Evolutionary conservation across 192 early-diverging fungal species (phyloP).

Genomic region (Backusella macrospora): DNA sequence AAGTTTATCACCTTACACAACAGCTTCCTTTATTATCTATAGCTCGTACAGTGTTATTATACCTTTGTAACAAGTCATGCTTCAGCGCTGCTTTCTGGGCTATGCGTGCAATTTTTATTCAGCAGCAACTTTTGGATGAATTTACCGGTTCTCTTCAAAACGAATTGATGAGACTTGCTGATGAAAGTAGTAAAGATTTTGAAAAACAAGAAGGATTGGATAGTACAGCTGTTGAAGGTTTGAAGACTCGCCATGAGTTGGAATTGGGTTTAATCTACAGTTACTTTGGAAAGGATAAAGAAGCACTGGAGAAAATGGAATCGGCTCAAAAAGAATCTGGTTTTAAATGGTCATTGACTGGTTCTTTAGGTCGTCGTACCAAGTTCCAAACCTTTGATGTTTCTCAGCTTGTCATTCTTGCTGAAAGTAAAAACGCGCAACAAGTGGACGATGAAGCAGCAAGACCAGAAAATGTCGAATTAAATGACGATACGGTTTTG

Average conservation of each 20-base stretch:
- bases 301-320: slow-evolving; percentile 63
- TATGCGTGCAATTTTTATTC: slow-evolving; percentile 69
- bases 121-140: slow-evolving; percentile 73
- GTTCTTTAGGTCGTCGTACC: slow-evolving; percentile 88
- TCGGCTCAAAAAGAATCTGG: slow-evolving; percentile 79
- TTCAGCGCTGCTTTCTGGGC: slow-evolving; percentile 74
- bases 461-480: slow-evolving; percentile 72
- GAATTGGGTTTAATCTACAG: slow-evolving; percentile 82
- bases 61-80: slow-evolving; percentile 26
- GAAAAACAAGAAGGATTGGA: slow-evolving; percentile 36
- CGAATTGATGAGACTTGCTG: slow-evolving; percentile 36
- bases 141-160: slow-evolving; percentile 59
- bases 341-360: slow-evolving; percentile 86
- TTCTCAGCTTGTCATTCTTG: slow-evolving; percentile 90
- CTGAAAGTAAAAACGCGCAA: slow-evolving; percentile 62
- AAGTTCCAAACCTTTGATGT: slow-evolving; percentile 91
- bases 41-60: slow-evolving; percentile 63
- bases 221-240: slow-evolving; percentile 8
- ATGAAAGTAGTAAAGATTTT: slow-evolving; percentile 25
- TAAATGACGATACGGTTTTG: slow-evolving; percentile 93
- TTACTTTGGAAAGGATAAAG: slow-evolving; percentile 73
- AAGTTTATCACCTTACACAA: slow-evolving; percentile 78
- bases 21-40: slow-evolving; percentile 69
- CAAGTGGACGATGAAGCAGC: slow-evolving; percentile 32
- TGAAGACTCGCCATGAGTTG: slow-evolving; percentile 68